phyloP scores from a whole-genome alignment of 257 asterid species.

The Anisodus acutangulus region DNA sequence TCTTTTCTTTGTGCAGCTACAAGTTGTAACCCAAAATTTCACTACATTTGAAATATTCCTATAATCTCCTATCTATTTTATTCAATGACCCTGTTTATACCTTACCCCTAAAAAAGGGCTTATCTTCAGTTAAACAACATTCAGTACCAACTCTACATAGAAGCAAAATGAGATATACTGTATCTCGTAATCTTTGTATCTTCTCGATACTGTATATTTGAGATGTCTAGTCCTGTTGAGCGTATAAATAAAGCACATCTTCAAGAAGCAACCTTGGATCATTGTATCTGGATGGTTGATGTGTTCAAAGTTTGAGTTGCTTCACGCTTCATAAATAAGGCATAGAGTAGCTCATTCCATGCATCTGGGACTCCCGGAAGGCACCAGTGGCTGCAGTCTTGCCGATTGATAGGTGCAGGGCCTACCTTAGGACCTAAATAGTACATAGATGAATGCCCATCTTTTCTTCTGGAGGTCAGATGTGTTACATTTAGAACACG shows the following conservation, averaged over 20 bases:
- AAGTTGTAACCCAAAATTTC: constrained; percentile 26
- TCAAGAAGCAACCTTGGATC: background rate
- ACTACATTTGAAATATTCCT: constrained; percentile 13
- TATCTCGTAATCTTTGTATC: background rate
- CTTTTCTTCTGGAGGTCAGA: constrained; percentile 80
- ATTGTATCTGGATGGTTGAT: constrained; percentile 39
- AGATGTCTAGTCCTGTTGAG: background rate
- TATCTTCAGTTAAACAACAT: background rate
- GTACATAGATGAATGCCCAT: constrained; percentile 85
- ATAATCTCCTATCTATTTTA: constrained; percentile 29
- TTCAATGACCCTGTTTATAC: constrained; percentile 22
- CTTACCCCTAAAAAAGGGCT: constrained; percentile 20
- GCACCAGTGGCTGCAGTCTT: constrained; percentile 99
- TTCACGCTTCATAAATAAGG: constrained; percentile 60
- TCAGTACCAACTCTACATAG: background rate
- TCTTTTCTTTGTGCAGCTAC: constrained; percentile 11
- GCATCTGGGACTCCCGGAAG: constrained; percentile 90
- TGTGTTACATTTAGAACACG: constrained; percentile 64
- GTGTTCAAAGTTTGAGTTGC: constrained; percentile 33
- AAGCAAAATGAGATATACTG: background rate
- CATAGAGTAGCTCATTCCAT: constrained; percentile 85
- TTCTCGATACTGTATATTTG: constrained; percentile 19
- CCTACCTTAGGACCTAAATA: constrained; percentile 65
- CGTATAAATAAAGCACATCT: constrained; percentile 16
- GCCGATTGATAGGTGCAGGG: constrained; percentile 64